phyloP scores from a whole-genome alignment of 352 stramenopile species.

The Blastocystis sp. region DNA sequence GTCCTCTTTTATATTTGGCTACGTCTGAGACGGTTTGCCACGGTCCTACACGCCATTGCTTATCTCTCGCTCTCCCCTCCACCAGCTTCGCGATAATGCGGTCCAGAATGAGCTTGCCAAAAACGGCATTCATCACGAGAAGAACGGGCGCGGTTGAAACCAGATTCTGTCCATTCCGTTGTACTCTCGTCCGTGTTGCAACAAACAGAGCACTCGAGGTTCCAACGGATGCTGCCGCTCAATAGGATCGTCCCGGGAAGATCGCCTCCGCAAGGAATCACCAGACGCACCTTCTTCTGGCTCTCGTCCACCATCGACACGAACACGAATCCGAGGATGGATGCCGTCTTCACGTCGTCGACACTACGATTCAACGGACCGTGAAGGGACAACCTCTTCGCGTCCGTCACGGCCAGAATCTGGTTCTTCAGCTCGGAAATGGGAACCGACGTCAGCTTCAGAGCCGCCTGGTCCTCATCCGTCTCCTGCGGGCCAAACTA shows the following conservation, averaged over 20 bases:
- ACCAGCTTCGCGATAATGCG: conserved; percentile 64
- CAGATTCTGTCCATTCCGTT: not conserved
- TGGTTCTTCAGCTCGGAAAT: conserved; percentile 34
- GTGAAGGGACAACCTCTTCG: conserved; percentile 2
- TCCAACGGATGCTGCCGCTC: conserved; percentile 40
- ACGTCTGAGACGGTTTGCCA: not conserved
- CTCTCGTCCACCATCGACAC: conserved; percentile 22
- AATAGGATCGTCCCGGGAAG: conserved; percentile 51
- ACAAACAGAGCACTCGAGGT: conserved; percentile 3
- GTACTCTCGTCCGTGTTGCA: not conserved
- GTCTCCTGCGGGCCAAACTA: conserved; percentile 47
- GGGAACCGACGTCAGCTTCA: not conserved
- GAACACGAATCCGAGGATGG: conserved; percentile 63
- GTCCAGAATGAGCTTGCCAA: conserved; percentile 64
- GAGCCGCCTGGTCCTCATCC: not conserved
- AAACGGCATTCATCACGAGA: conserved; percentile 49
- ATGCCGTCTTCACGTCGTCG: conserved; percentile 27
- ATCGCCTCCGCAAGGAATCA: conserved; percentile 47
- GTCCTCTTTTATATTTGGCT: conserved; percentile 76
- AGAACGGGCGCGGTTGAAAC: not conserved
- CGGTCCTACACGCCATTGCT: conserved; percentile 43
- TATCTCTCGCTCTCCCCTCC: conserved; percentile 59
- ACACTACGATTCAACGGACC: not conserved
- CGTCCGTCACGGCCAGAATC: conserved; percentile 59
- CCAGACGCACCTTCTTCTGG: not conserved